Base-by-base conservation (phyloP, 2,329 filamentous ascomycete species). In the Scedosporium dehoogii region DNA sequence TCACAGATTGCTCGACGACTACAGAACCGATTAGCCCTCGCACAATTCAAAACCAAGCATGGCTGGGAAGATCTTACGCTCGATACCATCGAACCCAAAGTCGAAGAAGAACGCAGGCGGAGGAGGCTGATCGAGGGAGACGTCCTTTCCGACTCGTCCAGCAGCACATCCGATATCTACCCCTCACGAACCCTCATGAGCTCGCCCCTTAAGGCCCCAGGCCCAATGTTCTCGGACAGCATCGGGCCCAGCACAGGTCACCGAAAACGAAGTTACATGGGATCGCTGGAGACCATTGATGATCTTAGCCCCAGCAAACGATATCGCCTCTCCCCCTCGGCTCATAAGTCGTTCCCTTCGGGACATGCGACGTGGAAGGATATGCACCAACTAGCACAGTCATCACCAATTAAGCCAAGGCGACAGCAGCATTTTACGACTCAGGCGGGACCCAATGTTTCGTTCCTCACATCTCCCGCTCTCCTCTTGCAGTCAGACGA, bases 21-120 rank as follows among this genome's bases (percentile, higher is more conserved):
- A 62, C 92, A 97, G 78, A 92, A 96, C 79, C 91, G 93, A 66
- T 86, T 99, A 64, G 93, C 94, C 64, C 85, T 97, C 66, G 94
- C 94, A 73, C 94, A 96, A 75, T 94, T 97, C 83, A 97, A 97
- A 79, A 92, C 94, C 68, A 92, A 96, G 76, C 89, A 96, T 78
- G 92, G 92, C 73, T 96, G 92, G 87, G 89, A 97, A 76, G 90
- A 94, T 74, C 83, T 96, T 73, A 90, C 89, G 66, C 85, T 96
- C 70, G 90, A 92, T 73, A 87, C 82, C 65, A 91, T 96, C 76
- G 91, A 96, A 76, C 91, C 91, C 60, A 89, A 88, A 73, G 79
- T 93, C 66, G 88, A 93, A 72, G 85, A 92, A 72, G 85, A 93
- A 75, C 81, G 92, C 72, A 85, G 88, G 76, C 83, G 87, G 68